Percentiles rank a stretch among this genome's conserved stretches.
phyloP scores from a whole-genome alignment of 345 rosid genomes.

The Ailanthus altissimus region DNA sequence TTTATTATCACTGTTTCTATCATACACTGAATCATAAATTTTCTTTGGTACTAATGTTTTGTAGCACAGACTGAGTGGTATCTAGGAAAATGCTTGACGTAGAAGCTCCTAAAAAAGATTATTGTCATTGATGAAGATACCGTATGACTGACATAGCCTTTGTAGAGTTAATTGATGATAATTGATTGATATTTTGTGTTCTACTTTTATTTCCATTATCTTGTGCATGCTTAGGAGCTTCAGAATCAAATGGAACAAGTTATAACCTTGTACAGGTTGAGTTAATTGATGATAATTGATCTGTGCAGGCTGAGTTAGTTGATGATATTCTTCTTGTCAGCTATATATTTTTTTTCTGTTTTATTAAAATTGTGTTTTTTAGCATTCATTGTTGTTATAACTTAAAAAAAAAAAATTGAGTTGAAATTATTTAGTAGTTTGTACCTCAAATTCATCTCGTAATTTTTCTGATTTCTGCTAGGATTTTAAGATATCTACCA shows the following conservation, averaged over 20 bases:
- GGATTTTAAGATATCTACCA: background rate
- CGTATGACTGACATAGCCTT: conserved; percentile 38
- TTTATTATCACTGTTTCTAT: background rate
- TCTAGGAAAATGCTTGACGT: conserved; percentile 90
- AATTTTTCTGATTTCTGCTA: background rate
- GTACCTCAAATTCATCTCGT: background rate
- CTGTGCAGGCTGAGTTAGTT: too few relatives aligned
- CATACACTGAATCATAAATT: background rate
- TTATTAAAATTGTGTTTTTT: background rate
- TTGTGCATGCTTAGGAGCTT: conserved; percentile 85
- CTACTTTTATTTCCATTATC: background rate
- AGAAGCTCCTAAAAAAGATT: conserved; percentile 91
- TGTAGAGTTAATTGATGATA: background rate
- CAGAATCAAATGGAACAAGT: conserved; percentile 95
- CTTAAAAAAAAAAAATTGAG: too few relatives aligned
- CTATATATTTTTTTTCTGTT: background rate
- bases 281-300: too few relatives aligned
- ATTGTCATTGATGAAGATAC: conserved; percentile 87
- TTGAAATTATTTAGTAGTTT: background rate
- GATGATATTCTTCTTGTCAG: background rate
- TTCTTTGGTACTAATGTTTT: conserved; percentile 22
- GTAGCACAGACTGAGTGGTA: conserved; percentile 93
- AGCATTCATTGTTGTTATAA: background rate
- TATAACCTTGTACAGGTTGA: conserved; percentile 94
- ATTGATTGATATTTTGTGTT: conserved; percentile 8